A percentile compares a stretch with the other conserved stretches of the same genome.
These are phyloP conservation scores for Tricholoma sp. DNA, from an alignment of 768 basidiomycete genomes.

Conservation along the genomic window DNA sequence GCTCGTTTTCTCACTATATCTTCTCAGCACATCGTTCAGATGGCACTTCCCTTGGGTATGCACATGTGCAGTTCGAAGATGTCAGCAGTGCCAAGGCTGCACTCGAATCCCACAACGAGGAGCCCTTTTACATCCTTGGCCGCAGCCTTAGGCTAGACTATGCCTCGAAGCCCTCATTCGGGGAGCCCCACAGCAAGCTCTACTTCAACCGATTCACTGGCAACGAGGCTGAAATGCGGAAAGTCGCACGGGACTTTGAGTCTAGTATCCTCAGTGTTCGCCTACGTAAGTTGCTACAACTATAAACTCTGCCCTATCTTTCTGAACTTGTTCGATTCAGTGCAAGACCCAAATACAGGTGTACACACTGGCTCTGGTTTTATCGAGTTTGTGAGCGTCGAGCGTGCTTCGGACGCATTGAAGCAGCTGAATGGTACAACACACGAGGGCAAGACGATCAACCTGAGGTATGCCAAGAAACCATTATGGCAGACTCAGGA, in stretches of 20 bases:
- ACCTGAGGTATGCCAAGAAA: conserved; percentile 35
- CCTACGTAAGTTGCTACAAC: conserved; percentile 23
- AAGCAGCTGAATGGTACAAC: conserved; percentile 32
- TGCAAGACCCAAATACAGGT: conserved; percentile 28
- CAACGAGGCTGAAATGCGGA: conserved; percentile 19
- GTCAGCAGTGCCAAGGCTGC: conserved; percentile 33
- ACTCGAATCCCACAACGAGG: conserved; percentile 28
- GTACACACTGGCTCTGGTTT: conserved; percentile 36
- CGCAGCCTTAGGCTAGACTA: conserved; percentile 41
- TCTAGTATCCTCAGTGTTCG: conserved; percentile 21
- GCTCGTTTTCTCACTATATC: background rate
- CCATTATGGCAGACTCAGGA: conserved; percentile 2
- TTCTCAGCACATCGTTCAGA: conserved; percentile 21
- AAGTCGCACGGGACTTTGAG: conserved; percentile 20
- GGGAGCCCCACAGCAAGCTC: conserved; percentile 24
- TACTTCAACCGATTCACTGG: conserved; percentile 25
- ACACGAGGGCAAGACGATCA: conserved; percentile 29
- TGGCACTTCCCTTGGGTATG: conserved; percentile 39
- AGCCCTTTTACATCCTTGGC: conserved; percentile 45
- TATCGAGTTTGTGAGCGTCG: conserved; percentile 44
- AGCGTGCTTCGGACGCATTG: conserved; percentile 46
- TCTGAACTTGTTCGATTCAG: conserved; percentile 14
- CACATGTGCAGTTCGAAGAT: conserved; percentile 38
- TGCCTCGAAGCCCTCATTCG: conserved; percentile 14
- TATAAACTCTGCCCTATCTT: background rate